Evolutionary conservation across 495 filamentous ascomycete species (phyloP), one percentile per base, ranked within the genome.

Genomic region (Hamigera avellanea): DNA sequence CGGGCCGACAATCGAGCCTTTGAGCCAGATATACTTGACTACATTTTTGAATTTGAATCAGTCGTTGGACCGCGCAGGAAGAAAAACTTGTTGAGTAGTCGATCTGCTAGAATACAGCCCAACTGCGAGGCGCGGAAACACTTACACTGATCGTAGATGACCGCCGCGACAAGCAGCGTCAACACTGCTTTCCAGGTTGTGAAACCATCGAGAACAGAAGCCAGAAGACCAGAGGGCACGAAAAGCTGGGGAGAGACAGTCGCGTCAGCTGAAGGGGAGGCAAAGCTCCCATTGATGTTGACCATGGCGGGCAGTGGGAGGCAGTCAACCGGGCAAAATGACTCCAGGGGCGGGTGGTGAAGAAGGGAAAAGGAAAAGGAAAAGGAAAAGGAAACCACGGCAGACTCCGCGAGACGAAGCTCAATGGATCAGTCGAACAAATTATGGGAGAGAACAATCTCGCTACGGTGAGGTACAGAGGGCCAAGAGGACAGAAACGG

Each of bases 111-210:
- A n/a, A n/a, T n/a, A 23, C 9, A 9, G 9, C 9, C 21, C 21
- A 9, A 9, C 21, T 5, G 21, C 21, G 21, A 23, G 21, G 21
- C 21, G 4, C 9, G 21, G 21, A 31, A 19, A 8, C 26, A 56
- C 82, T 50, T 61, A 89, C 86, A 70, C 60, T 95, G 87, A 60
- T 95, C 87, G 45, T 93, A 95, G 31, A 74, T 69, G 26, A 93
- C 76, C 10, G 80, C 69, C n/a, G 73, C 43, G 8, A 81, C 57
- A 33, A 95, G 51, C 36, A 87, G 23, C 5, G 81, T 81, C 43
- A 81, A 44, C 26, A 76, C 35, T 44, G 80, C 59, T 45, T 71
- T 78, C 72, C 78, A 82, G 13, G 69, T 50, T 36, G 66, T 81
- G 33, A 80, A 52, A 34, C 74, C 72, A 46, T 70, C 59, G 19